Percentiles rank a stretch among this genome's conserved stretches.
phyloP scores from a whole-genome alignment of 164 flowering plant species.

The Annona cherimola region DNA sequence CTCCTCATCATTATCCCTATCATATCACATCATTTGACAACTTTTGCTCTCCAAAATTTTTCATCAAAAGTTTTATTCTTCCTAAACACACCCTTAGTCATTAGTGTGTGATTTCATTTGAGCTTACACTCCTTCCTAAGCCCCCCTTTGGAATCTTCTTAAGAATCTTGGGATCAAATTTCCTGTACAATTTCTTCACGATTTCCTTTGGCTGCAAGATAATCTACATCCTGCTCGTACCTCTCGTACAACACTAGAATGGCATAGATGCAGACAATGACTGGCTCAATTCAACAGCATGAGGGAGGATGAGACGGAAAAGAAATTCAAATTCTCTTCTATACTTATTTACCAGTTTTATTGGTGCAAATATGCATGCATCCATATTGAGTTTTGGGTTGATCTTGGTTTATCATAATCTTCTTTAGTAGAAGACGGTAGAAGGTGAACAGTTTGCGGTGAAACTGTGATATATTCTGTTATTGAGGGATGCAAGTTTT shows the following conservation, averaged over 20 bases:
- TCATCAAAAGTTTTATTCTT: no score
- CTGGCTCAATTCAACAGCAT: slow-evolving; percentile 20
- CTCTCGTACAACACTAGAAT: slow-evolving; percentile 53
- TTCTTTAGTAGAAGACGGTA: no score
- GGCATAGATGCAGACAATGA: slow-evolving; percentile 31
- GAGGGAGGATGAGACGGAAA: not conserved
- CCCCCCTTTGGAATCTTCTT: slow-evolving; percentile 61
- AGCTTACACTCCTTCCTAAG: slow-evolving; percentile 49
- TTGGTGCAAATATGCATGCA: no score
- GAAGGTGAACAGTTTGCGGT: no score
- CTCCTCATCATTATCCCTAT: no score
- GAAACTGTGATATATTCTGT: no score
- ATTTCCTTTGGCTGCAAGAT: slow-evolving; percentile 21
- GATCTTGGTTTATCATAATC: no score
- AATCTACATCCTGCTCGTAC: slow-evolving; percentile 59
- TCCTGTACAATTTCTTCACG: slow-evolving; percentile 34
- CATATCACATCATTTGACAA: no score
- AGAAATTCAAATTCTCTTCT: no score
- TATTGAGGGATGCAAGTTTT: no score
- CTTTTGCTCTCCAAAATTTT: no score
- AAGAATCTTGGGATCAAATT: slow-evolving; percentile 42
- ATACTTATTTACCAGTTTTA: not conserved
- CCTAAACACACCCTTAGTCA: not conserved
- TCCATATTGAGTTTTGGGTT: no score
- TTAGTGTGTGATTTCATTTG: slow-evolving; percentile 1